phyloP scores from a whole-genome alignment of 2,329 filamentous ascomycete species.

The Penicillium nordicum region DNA sequence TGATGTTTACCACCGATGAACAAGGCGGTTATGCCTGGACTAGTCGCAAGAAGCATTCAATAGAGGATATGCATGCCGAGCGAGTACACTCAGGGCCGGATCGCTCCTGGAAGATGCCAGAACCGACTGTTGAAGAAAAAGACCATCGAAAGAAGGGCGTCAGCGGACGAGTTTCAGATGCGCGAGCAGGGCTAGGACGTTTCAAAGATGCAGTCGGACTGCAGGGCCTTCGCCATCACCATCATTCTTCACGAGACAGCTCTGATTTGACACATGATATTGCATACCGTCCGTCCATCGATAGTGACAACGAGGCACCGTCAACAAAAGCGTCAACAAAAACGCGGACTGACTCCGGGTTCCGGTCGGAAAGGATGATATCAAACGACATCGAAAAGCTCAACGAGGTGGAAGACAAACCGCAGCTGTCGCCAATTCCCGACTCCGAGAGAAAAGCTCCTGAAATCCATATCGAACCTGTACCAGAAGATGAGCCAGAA shows the following conservation, averaged over 20 bases:
- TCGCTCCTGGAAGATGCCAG: constrained; percentile 29
- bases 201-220: constrained; percentile 79
- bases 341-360: constrained; percentile 13
- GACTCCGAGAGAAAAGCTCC: constrained; percentile 25
- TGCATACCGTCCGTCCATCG: constrained; percentile 26
- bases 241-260: constrained; percentile 38
- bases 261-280: constrained; percentile 30
- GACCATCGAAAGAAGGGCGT: constrained; percentile 66
- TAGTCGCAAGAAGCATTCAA: constrained; percentile 37
- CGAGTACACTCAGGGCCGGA: constrained; percentile 32
- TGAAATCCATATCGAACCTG: constrained; percentile 35
- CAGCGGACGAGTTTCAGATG: constrained; percentile 73
- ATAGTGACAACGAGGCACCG: constrained; percentile 29
- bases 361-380: constrained; percentile 16
- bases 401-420: constrained; percentile 16
- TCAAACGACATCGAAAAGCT: constrained; percentile 18
- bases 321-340: constrained; percentile 11
- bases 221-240: constrained; percentile 39
- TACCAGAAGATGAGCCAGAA: constrained; percentile 17
- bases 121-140: constrained; percentile 36
- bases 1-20: constrained; percentile 46
- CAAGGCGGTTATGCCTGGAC: constrained; percentile 48
- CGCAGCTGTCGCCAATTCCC: constrained; percentile 5
- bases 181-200: constrained; percentile 74
- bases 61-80: constrained; percentile 39